These are phyloP conservation scores for Collybia sordida DNA, from an alignment of 768 basidiomycete genomes.

Conservation along the genomic window DNA sequence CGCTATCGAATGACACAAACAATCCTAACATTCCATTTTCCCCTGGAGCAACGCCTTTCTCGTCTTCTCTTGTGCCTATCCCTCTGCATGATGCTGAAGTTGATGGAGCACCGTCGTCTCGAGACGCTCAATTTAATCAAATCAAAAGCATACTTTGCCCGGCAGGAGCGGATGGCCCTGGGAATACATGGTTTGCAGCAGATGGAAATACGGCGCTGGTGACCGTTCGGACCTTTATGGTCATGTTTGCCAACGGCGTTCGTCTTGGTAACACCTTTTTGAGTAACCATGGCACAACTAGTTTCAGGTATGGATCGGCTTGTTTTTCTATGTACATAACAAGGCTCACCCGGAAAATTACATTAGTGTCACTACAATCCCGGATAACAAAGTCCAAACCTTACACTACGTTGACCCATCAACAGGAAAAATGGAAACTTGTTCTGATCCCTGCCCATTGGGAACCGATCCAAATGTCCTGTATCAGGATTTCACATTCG, in stretches of 20 bases:
- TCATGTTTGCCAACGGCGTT: conserved; percentile 73
- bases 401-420: conserved; percentile 77
- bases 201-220: conserved; percentile 72
- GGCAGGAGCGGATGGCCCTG: conserved; percentile 72
- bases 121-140: conserved; percentile 57
- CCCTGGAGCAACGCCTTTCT: conserved; percentile 78
- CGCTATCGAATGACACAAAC: conserved; percentile 58
- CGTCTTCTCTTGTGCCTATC: conserved; percentile 85
- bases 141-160: conserved; percentile 83
- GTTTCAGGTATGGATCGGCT: conserved; percentile 66
- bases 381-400: conserved; percentile 79
- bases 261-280: conserved; percentile 92
- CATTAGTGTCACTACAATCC: conserved; percentile 79
- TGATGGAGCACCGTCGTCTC: conserved; percentile 60
- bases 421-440: conserved; percentile 75
- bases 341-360: conserved; percentile 3
- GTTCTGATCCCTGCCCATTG: conserved; percentile 77
- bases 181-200: conserved; percentile 81
- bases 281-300: conserved; percentile 77
- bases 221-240: conserved; percentile 74
- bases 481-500: conserved; percentile 95
- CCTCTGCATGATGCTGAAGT: conserved; percentile 61
- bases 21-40: conserved; percentile 89
- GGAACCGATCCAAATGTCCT: conserved; percentile 70
- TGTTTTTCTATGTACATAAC: neutral